Evolutionary conservation across 2,329 filamentous ascomycete species (phyloP).

Genomic region (Aureobasidium pullulans): DNA sequence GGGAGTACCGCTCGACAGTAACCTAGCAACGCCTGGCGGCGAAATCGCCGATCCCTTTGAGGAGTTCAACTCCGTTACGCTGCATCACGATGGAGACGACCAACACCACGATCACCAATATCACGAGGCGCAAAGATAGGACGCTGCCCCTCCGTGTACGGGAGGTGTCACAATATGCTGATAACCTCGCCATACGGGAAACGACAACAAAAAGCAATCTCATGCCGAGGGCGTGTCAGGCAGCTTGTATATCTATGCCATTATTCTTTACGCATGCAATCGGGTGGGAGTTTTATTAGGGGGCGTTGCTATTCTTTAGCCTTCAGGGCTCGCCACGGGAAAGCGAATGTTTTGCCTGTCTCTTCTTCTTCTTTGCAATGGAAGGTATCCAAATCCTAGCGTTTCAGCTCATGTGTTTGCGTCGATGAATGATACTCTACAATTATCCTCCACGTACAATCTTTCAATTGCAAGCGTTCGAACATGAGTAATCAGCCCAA

Average conservation of each 20-base stretch:
- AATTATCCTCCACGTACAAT: background rate
- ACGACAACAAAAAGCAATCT: slow-evolving; percentile 6
- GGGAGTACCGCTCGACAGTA: slow-evolving; percentile 80
- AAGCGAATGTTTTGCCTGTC: slow-evolving; percentile 3
- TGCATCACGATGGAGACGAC: slow-evolving; percentile 89
- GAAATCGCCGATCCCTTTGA: slow-evolving; percentile 88
- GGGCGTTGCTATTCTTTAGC: background rate
- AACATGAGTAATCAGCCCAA: background rate
- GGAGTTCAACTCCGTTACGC: slow-evolving; percentile 96
- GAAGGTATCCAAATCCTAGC: background rate
- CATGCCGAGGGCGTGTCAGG: background rate
- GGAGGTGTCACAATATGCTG: background rate
- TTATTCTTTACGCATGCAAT: slow-evolving; percentile 9
- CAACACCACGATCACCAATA: slow-evolving; percentile 8
- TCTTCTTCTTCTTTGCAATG: background rate
- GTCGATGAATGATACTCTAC: background rate
- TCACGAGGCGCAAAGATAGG: slow-evolving; percentile 7
- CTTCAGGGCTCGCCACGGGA: background rate
- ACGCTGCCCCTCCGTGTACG: background rate
- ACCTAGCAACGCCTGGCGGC: slow-evolving; percentile 73
- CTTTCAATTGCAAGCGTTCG: background rate
- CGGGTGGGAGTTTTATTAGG: background rate
- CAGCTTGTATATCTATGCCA: slow-evolving; percentile 11
- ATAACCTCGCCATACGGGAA: background rate
- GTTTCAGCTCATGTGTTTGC: background rate